A percentile compares a stretch with the other conserved stretches of the same genome.
Evolutionary conservation across 768 basidiomycete genomes (phyloP).

Genomic region (Tricholoma bakamatsutake): DNA sequence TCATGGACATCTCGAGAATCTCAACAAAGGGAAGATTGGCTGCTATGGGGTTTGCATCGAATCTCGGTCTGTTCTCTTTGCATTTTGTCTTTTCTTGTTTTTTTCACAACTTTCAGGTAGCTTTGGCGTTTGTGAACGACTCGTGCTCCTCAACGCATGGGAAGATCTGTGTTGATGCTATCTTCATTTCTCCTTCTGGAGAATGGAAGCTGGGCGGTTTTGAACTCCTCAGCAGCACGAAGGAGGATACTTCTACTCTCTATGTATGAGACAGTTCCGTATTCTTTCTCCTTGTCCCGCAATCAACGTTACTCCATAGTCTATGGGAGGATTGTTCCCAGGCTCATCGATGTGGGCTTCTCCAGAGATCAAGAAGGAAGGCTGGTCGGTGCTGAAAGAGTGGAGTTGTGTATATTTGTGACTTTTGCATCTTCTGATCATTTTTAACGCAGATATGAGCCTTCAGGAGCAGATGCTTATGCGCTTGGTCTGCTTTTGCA

Average conservation of each 20-base stretch:
- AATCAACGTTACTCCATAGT: slow-evolving; percentile 37
- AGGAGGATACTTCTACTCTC: slow-evolving; percentile 71
- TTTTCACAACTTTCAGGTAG: slow-evolving; percentile 48
- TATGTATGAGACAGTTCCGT: slow-evolving; percentile 56
- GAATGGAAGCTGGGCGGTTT: slow-evolving; percentile 98
- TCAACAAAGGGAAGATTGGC: slow-evolving; percentile 80
- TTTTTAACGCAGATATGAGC: slow-evolving; percentile 30
- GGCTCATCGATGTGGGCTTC: slow-evolving; percentile 57
- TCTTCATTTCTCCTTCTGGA: slow-evolving; percentile 89
- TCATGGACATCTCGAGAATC: slow-evolving; percentile 55
- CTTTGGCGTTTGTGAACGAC: slow-evolving; percentile 86
- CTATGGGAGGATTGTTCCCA: slow-evolving; percentile 57
- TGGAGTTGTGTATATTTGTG: slow-evolving; percentile 25
- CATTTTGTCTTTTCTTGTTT: background rate
- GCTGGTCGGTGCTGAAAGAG: slow-evolving; percentile 84
- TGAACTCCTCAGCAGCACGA: slow-evolving; percentile 79
- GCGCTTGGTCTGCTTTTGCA: slow-evolving; percentile 84
- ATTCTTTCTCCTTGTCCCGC: slow-evolving; percentile 5
- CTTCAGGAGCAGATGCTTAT: slow-evolving; percentile 78
- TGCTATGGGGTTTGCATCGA: slow-evolving; percentile 90
- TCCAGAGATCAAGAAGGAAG: slow-evolving; percentile 85
- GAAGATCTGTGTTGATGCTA: slow-evolving; percentile 61
- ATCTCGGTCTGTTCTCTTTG: slow-evolving; percentile 58
- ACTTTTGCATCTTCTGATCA: background rate
- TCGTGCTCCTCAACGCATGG: slow-evolving; percentile 81